These are phyloP conservation scores for Biancaea sappan DNA, from an alignment of 306 rosid species.

Conservation along the genomic window DNA sequence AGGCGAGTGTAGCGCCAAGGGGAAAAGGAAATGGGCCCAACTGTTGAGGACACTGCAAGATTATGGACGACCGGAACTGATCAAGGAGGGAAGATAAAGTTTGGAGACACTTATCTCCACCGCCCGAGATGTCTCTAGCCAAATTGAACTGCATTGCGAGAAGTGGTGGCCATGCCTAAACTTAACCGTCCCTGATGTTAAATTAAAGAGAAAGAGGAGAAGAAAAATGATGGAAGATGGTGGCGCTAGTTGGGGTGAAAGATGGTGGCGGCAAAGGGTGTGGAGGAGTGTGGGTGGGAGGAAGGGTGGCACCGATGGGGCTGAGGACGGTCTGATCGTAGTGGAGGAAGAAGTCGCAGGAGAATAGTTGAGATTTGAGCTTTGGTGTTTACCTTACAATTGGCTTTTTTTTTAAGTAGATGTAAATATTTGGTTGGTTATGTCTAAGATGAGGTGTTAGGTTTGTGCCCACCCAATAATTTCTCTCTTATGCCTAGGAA, in stretches of 20 bases:
- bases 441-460: too few relatives aligned
- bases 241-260: too few relatives aligned
- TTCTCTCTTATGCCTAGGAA: too few relatives aligned
- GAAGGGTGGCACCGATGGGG: conserved; percentile 62
- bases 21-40: conserved; percentile 75
- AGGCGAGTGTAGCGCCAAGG: conserved; percentile 79
- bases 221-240: too few relatives aligned
- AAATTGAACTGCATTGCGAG: not conserved
- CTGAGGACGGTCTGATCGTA: conserved; percentile 81
- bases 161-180: not conserved
- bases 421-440: too few relatives aligned
- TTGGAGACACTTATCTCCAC: not conserved
- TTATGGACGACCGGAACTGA: not conserved
- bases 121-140: not conserved
- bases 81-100: not conserved
- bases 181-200: not conserved
- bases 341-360: conserved; percentile 89
- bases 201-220: too few relatives aligned
- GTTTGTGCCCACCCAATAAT: too few relatives aligned
- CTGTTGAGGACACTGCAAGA: conserved; percentile 56
- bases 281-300: conserved; percentile 39
- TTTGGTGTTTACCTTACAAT: too few relatives aligned
- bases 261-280: conserved; percentile 3
- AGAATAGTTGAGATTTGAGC: conserved; percentile 90
- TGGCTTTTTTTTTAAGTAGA: too few relatives aligned